Percentiles rank a stretch among this genome's conserved stretches.
phyloP scores from a whole-genome alignment of 2,329 filamentous ascomycete genomes.

The Aaosphaeria pasadenensis region DNA sequence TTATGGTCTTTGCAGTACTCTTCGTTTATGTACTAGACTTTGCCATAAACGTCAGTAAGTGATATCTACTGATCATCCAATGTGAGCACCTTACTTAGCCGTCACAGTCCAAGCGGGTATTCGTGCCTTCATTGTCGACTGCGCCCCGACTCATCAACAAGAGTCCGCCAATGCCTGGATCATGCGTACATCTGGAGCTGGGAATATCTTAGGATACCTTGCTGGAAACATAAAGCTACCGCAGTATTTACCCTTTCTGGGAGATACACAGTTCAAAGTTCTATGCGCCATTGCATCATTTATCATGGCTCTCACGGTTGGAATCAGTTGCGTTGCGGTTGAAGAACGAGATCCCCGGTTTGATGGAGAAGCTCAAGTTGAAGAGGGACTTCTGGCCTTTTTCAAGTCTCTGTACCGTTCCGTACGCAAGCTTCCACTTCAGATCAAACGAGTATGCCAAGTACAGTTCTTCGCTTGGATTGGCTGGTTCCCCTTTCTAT shows the following conservation, averaged over 20 bases:
- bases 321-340: slow-evolving; percentile 67
- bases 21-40: slow-evolving; percentile 92
- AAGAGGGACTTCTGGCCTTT: slow-evolving; percentile 70
- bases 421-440: slow-evolving; percentile 73
- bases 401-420: slow-evolving; percentile 76
- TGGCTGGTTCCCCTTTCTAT: slow-evolving; percentile 92
- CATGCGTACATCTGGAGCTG: slow-evolving; percentile 78
- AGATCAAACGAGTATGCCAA: slow-evolving; percentile 74
- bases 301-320: slow-evolving; percentile 65
- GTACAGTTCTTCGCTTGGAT: slow-evolving; percentile 75
- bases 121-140: slow-evolving; percentile 89
- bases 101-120: slow-evolving; percentile 78
- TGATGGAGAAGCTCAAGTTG: slow-evolving; percentile 60
- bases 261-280: slow-evolving; percentile 87
- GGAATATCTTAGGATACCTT: slow-evolving; percentile 87
- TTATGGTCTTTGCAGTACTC: slow-evolving; percentile 76
- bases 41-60: slow-evolving; percentile 82
- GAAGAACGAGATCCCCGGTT: slow-evolving; percentile 76
- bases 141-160: slow-evolving; percentile 88
- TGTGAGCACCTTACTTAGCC: neutral
- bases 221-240: slow-evolving; percentile 83
- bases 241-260: slow-evolving; percentile 71
- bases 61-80: neutral
- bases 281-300: slow-evolving; percentile 83
- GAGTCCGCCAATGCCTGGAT: slow-evolving; percentile 94